Evolutionary conservation across 2,329 filamentous ascomycete genomes (phyloP), one percentile per base, ranked within the genome.

Genomic region (Colletotrichum noveboracense): DNA sequence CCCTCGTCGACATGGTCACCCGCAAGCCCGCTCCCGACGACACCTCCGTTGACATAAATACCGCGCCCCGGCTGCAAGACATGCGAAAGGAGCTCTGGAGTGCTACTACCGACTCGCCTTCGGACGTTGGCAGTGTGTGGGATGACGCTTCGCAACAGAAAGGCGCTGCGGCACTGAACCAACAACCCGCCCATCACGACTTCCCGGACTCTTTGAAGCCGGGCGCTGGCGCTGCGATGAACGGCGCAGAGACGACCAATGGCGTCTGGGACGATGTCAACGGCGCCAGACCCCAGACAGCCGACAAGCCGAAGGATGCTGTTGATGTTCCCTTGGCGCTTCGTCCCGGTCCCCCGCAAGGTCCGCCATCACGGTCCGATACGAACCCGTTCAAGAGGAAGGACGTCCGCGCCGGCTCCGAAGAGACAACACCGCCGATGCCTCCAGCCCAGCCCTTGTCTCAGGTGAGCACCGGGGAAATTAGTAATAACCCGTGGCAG

Each of bases 351-450:
- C 43, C 75, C 32, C 56, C 34, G 16, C 74, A 62, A 18, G 76
- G 75, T 38, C 56, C 36, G 34, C 76, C 70, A 28, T 66, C 69
- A 34, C 56, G 83, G 48, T 78, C 80, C 30, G 85, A 88, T 72
- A 90, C 89, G 24, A 91, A 91, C 69, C 90, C 90, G 0, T 91
- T 91, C 80, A 78, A 85, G 26, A 89, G 88, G 76, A 87, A 88
- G 71, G 89, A 89, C 77, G 83, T 83, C 58, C 55, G 67, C 58
- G 30, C 69, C 71, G 75, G 65, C 60, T 71, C 38, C 67, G 66
- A n/a, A 75, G 43, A 68, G 21, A 30, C 52, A 52, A 72, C 76
- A 21, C 77, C 77, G 38, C n/a, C 58, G 14, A 77, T 75, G 70
- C 69, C 76, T 80, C 13, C 80, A 83, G 8, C 83, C 2, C 83